phyloP scores from a whole-genome alignment of 1,284 basidiomycete genomes.

The Calocybe gambosa region DNA sequence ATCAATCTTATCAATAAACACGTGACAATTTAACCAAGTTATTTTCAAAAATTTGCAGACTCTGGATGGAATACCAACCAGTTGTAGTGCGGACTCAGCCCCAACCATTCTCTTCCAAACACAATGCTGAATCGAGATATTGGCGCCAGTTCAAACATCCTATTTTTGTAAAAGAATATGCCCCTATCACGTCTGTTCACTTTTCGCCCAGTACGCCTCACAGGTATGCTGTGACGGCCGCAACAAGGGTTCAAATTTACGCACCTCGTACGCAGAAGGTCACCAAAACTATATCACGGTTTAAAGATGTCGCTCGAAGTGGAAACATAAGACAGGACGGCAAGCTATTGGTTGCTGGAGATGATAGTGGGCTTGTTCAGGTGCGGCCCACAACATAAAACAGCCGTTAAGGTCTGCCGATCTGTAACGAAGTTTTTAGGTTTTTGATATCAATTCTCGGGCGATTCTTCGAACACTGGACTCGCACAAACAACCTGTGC shows the following conservation, averaged over 20 bases:
- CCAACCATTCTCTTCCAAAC: slow-evolving; percentile 51
- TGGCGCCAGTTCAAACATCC: slow-evolving; percentile 83
- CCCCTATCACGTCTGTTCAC: slow-evolving; percentile 87
- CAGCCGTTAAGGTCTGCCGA: too few species aligned
- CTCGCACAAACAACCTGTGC: slow-evolving; percentile 92
- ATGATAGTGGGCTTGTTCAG: slow-evolving; percentile 92
- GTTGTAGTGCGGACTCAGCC: slow-evolving; percentile 58
- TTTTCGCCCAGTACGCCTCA: slow-evolving; percentile 85
- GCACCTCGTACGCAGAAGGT: slow-evolving; percentile 93
- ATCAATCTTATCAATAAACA: slow-evolving; percentile 18
- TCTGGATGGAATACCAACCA: slow-evolving; percentile 75
- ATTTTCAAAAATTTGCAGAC: background rate
- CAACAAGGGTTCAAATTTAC: slow-evolving; percentile 93
- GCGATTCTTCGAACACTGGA: slow-evolving; percentile 92
- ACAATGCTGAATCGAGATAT: slow-evolving; percentile 66
- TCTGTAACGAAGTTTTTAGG: slow-evolving; percentile 34
- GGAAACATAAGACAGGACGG: slow-evolving; percentile 89
- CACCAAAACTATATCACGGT: slow-evolving; percentile 92
- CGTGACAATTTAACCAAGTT: slow-evolving; percentile 1
- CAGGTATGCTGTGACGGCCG: slow-evolving; percentile 92
- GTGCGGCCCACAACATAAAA: slow-evolving; percentile 31
- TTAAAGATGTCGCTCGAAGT: slow-evolving; percentile 92
- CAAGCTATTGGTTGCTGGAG: slow-evolving; percentile 91
- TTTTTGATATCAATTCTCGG: slow-evolving; percentile 93
- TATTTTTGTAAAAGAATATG: slow-evolving; percentile 92